These are phyloP conservation scores for Dendrobium chrysotoxum DNA, from an alignment of 106 monocot species.

Conservation along the genomic window DNA sequence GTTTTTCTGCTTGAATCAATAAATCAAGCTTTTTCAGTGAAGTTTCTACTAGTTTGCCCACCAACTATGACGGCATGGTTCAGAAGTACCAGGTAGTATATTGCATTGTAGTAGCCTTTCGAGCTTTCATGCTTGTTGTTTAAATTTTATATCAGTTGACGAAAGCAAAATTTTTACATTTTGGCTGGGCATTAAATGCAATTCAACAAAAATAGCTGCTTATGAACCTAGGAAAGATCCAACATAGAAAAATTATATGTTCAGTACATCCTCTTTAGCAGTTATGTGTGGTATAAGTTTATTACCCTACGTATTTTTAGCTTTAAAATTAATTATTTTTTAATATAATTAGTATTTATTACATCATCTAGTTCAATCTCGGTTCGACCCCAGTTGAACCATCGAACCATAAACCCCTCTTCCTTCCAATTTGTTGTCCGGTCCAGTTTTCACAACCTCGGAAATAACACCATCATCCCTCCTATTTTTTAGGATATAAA, in stretches of 20 bases:
- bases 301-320: background rate
- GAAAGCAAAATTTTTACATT: background rate
- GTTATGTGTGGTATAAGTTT: background rate
- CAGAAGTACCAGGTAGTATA: slow-evolving; percentile 61
- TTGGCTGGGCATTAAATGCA: background rate
- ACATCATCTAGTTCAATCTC: too few species aligned
- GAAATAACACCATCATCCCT: too few species aligned
- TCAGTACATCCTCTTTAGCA: background rate
- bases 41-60: slow-evolving; percentile 31
- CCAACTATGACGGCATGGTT: slow-evolving; percentile 42
- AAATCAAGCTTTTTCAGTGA: slow-evolving; percentile 74
- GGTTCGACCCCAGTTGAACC: too few species aligned
- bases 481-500: too few species aligned
- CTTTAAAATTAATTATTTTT: too few species aligned
- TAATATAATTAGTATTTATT: too few species aligned
- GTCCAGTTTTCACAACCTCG: too few species aligned
- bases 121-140: background rate
- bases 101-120: background rate
- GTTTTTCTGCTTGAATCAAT: background rate
- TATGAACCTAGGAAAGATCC: background rate
- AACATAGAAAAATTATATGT: background rate
- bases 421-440: too few species aligned
- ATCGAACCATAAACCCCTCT: too few species aligned
- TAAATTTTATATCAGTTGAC: background rate
- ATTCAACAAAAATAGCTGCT: background rate